These are phyloP conservation scores for Quercus bicolor DNA, from an alignment of 306 rosid genomes.

Conservation along the genomic window DNA sequence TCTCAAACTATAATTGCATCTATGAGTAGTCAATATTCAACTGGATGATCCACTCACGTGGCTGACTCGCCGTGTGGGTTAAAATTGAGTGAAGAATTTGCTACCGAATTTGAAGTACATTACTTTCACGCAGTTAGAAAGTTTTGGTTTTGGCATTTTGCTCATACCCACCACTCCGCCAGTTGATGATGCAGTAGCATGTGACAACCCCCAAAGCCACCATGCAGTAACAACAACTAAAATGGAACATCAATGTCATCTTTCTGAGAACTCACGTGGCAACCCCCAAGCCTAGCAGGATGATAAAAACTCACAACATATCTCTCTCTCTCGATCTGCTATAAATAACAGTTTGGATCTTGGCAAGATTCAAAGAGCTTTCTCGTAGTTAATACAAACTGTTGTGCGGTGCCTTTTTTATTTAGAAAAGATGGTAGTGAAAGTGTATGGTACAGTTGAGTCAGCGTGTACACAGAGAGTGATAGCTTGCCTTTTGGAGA, in stretches of 20 bases:
- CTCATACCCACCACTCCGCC: background rate
- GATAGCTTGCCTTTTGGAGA: conserved; percentile 63
- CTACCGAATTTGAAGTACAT: too few species aligned
- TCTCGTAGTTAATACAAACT: too few species aligned
- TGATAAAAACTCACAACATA: background rate
- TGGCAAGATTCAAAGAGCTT: too few species aligned
- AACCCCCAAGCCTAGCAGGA: background rate
- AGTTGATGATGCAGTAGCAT: background rate
- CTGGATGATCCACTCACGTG: too few species aligned
- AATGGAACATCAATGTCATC: background rate
- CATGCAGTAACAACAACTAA: background rate
- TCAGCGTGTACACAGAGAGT: conserved; percentile 71
- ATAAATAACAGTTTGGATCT: too few species aligned
- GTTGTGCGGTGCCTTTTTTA: too few species aligned
- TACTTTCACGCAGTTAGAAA: too few species aligned
- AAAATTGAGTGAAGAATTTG: background rate
- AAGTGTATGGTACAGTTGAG: conserved; percentile 40
- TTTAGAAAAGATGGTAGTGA: conserved; percentile 48
- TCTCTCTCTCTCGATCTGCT: too few species aligned
- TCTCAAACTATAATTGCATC: too few species aligned
- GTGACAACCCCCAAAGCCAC: background rate
- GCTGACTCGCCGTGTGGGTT: too few species aligned
- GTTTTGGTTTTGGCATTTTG: too few species aligned
- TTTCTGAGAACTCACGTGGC: background rate
- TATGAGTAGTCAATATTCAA: too few species aligned